phyloP scores from a whole-genome alignment of 1,284 basidiomycete genomes.

The Paramarasmius palmivorus region DNA sequence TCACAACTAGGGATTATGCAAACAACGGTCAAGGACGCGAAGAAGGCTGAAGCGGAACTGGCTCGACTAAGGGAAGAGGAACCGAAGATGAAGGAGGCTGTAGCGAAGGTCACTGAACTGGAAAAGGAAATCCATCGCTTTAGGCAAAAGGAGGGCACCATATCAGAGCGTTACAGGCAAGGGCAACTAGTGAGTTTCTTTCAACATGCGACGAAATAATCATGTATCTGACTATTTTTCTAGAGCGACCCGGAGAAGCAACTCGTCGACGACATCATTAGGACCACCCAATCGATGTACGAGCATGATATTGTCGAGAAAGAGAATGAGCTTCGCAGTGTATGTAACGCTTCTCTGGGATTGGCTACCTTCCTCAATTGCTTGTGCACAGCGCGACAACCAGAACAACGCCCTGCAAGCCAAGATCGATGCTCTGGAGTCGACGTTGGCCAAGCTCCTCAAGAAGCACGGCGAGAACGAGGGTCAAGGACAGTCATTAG shows the following conservation, averaged over 20 bases:
- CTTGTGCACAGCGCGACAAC: conserved; percentile 39
- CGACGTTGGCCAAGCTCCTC: conserved; percentile 39
- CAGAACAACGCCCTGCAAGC: conserved; percentile 36
- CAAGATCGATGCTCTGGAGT: conserved; percentile 43
- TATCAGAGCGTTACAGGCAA: conserved; percentile 37
- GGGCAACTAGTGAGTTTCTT: conserved; percentile 40
- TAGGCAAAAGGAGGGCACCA: conserved; percentile 24
- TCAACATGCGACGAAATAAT: conserved; percentile 11
- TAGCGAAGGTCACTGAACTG: conserved; percentile 15
- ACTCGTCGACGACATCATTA: conserved; percentile 43
- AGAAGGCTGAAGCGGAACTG: not conserved
- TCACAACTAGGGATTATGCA: conserved; percentile 18
- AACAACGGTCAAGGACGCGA: conserved; percentile 13
- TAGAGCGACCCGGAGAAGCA: conserved; percentile 49
- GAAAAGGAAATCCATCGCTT: conserved; percentile 26
- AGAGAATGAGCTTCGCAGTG: conserved; percentile 51
- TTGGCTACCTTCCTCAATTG: conserved; percentile 1
- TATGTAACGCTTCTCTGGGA: conserved; percentile 24
- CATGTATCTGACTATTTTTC: conserved; percentile 3
- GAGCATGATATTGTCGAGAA: conserved; percentile 51
- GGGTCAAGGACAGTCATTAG: conserved; percentile 31
- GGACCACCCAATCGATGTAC: conserved; percentile 40
- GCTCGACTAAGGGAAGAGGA: conserved; percentile 9
- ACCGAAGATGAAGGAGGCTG: conserved; percentile 1
- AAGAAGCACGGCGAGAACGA: conserved; percentile 33